Evolutionary conservation across 2,329 filamentous ascomycete genomes (phyloP).

Genomic region (Cadophora sp.): DNA sequence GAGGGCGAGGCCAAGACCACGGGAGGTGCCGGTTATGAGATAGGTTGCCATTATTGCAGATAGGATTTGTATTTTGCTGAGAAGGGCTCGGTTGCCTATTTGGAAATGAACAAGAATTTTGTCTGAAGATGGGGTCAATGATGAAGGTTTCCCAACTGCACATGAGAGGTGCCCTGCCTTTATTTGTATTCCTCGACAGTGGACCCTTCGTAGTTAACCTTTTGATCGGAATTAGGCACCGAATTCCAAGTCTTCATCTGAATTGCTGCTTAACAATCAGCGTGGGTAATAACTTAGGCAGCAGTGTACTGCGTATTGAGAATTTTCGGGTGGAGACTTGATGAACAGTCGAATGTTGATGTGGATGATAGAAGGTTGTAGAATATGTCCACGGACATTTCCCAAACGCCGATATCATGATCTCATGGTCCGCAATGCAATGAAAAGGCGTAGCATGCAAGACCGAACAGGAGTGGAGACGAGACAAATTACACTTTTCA

Average conservation of each 20-base stretch:
- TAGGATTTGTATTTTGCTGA: background rate
- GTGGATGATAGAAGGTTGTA: background rate
- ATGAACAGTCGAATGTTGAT: background rate
- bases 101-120: background rate
- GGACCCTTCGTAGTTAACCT: too few relatives aligned
- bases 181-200: too few relatives aligned
- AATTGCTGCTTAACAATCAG: background rate
- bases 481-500: too few relatives aligned
- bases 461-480: too few relatives aligned
- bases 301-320: background rate
- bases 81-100: too few relatives aligned
- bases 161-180: too few relatives aligned
- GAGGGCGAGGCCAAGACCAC: constrained; percentile 47
- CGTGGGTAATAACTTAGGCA: background rate
- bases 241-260: background rate
- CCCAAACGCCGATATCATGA: background rate
- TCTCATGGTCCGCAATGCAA: background rate
- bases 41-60: constrained; percentile 43
- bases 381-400: constrained; percentile 14
- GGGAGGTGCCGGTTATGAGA: constrained; percentile 47
- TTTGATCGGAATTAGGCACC: too few relatives aligned
- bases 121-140: too few relatives aligned
- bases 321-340: background rate
- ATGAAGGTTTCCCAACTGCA: too few relatives aligned
- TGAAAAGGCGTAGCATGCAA: too few relatives aligned